Conservation (phyloP, 208 protist species). For the Crithidia acanthocephali region DNA sequence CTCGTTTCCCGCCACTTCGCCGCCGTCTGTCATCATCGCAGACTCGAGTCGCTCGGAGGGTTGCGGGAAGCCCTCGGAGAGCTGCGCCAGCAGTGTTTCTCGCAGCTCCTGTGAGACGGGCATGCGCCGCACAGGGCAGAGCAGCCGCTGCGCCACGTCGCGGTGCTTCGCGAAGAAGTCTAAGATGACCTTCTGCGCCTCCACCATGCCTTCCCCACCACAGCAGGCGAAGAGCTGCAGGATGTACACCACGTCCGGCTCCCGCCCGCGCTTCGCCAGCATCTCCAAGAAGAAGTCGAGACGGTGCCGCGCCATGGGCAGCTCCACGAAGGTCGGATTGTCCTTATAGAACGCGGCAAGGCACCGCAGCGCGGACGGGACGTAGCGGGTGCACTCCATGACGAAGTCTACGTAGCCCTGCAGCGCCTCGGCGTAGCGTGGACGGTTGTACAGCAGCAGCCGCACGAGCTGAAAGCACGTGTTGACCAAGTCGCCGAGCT, state of each 20-base stretch:
- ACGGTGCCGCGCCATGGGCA: constrained; percentile 37
- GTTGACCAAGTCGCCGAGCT: constrained; percentile 46
- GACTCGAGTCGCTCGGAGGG: constrained; percentile 11
- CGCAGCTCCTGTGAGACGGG: constrained; percentile 6
- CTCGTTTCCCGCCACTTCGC: not conserved
- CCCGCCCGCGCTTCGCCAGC: constrained; percentile 28
- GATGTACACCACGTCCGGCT: constrained; percentile 37
- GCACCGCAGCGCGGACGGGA: constrained; percentile 42
- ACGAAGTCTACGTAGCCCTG: constrained; percentile 47
- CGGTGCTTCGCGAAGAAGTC: constrained; percentile 31
- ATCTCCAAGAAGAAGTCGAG: constrained; percentile 44
- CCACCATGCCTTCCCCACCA: constrained; percentile 48
- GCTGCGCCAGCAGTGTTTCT: constrained; percentile 15
- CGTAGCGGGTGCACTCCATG: constrained; percentile 39
- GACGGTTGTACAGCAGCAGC: constrained; percentile 37
- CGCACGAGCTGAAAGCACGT: constrained; percentile 41
- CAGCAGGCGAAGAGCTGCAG: constrained; percentile 45
- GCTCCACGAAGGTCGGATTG: constrained; percentile 48
- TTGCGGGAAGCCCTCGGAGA: constrained; percentile 11
- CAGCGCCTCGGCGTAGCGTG: constrained; percentile 36
- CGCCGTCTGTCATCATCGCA: not conserved
- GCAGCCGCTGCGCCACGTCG: constrained; percentile 20
- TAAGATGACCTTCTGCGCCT: constrained; percentile 46
- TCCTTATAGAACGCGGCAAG: constrained; percentile 39
- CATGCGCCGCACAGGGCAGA: constrained; percentile 31